phyloP scores from a whole-genome alignment of 768 basidiomycete species.

The Auricularia sp. region DNA sequence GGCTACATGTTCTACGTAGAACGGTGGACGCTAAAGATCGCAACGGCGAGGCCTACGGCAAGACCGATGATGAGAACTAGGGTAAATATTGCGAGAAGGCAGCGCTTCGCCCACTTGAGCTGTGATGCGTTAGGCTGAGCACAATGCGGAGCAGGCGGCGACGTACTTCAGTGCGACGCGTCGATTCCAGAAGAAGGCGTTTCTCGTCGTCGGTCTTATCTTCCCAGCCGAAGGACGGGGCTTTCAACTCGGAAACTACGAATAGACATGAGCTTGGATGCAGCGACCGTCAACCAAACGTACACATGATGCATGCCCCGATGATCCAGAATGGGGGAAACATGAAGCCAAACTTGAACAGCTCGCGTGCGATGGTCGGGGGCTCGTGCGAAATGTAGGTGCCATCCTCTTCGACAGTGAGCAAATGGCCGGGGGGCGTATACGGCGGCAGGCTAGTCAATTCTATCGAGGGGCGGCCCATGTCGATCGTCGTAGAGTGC shows the following conservation, averaged over 20 bases:
- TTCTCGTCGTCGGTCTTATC: constrained; percentile 28
- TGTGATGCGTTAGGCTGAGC: background rate
- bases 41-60: background rate
- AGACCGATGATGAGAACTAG: constrained; percentile 13
- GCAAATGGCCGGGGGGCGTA: background rate
- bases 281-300: background rate
- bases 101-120: constrained; percentile 33
- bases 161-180: constrained; percentile 24
- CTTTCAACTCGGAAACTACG: constrained; percentile 24
- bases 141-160: background rate
- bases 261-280: background rate
- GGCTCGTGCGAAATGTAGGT: constrained; percentile 18
- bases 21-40: constrained; percentile 1
- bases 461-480: background rate
- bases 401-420: background rate
- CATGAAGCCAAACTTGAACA: constrained; percentile 42
- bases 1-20: too few relatives aligned
- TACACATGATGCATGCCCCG: constrained; percentile 26
- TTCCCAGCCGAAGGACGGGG: constrained; percentile 26
- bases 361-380: constrained; percentile 33
- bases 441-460: background rate
- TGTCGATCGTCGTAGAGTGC: background rate
- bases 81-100: constrained; percentile 18
- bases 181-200: constrained; percentile 18
- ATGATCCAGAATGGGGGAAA: constrained; percentile 42